Conservation (phyloP, 2,329 filamentous ascomycete species). For the Penicillium hordei region DNA sequence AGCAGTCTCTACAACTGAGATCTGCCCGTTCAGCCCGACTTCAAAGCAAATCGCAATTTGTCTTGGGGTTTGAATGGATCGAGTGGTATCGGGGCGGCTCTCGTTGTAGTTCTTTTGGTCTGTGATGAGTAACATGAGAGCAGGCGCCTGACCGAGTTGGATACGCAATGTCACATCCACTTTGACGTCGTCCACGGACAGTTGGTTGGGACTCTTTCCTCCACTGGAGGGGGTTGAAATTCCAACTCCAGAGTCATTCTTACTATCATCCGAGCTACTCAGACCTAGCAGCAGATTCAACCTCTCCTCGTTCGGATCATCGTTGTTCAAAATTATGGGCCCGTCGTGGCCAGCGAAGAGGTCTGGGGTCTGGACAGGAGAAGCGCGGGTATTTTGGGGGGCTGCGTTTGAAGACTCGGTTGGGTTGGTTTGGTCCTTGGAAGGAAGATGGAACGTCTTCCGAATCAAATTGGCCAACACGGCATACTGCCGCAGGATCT, state of each 20-base stretch:
- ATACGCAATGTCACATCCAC: slow-evolving; percentile 42
- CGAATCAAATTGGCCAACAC: slow-evolving; percentile 42
- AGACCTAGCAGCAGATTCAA: slow-evolving; percentile 53
- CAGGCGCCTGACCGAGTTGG: slow-evolving; percentile 39
- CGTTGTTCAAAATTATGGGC: slow-evolving; percentile 41
- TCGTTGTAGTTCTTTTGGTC: slow-evolving; percentile 19
- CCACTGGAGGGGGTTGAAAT: slow-evolving; percentile 2
- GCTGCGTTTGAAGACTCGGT: slow-evolving; percentile 9
- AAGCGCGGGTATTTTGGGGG: neutral
- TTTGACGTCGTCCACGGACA: slow-evolving; percentile 29
- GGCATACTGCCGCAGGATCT: slow-evolving; percentile 48
- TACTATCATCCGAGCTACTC: slow-evolving; percentile 4
- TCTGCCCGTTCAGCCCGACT: slow-evolving; percentile 43
- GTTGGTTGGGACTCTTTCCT: neutral
- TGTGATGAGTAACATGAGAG: slow-evolving; percentile 41
- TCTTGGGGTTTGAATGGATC: neutral
- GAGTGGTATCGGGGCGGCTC: slow-evolving; percentile 12
- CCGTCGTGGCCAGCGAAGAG: slow-evolving; percentile 19
- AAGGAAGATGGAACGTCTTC: slow-evolving; percentile 33
- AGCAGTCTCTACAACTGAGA: slow-evolving; percentile 40
- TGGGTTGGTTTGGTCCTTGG: slow-evolving; percentile 15
- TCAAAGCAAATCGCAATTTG: slow-evolving; percentile 40
- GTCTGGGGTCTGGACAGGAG: slow-evolving; percentile 10
- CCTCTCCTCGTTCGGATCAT: slow-evolving; percentile 50
- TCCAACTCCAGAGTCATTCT: neutral